Percentiles rank a stretch among this genome's conserved stretches.
Evolutionary conservation across 495 filamentous ascomycete species (phyloP).

Genomic region (Pyrenopolyporus hunteri): DNA sequence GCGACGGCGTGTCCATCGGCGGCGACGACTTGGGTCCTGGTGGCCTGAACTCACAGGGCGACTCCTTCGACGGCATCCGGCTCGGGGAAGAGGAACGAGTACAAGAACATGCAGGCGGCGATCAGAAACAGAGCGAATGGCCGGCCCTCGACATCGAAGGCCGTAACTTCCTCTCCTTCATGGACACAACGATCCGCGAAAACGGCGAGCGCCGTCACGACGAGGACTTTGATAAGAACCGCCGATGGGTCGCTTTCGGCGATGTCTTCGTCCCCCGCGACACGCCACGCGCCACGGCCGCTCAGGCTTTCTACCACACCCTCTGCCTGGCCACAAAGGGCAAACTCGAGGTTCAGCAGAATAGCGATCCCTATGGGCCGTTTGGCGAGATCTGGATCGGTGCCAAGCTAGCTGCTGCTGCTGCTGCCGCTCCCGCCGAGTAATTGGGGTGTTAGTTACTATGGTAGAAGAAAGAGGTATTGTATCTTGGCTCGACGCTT

Average conservation of each 20-base stretch:
- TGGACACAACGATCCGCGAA: conserved; percentile 49
- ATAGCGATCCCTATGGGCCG: conserved; percentile 38
- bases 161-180: conserved; percentile 61
- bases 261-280: conserved; percentile 61
- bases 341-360: conserved; percentile 61
- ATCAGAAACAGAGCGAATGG: conserved; percentile 13
- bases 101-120: neutral
- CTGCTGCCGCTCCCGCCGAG: neutral
- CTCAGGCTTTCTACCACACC: conserved; percentile 75
- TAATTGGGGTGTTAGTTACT: neutral
- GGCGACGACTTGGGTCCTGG: conserved; percentile 37
- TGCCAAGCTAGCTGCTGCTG: conserved; percentile 8
- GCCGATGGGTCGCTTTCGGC: conserved; percentile 60
- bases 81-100: neutral
- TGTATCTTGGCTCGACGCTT: neutral
- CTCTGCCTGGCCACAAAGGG: conserved; percentile 72
- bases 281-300: conserved; percentile 65
- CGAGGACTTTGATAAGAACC: conserved; percentile 46
- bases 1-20: conserved; percentile 41
- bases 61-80: conserved; percentile 20
- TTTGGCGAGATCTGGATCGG: conserved; percentile 51
- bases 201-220: conserved; percentile 46
- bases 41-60: conserved; percentile 37
- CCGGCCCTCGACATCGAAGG: conserved; percentile 47
- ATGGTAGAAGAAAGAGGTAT: too few relatives aligned